Conservation (phyloP, 164 flowering plant species). For the Nymphaea colorata region DNA sequence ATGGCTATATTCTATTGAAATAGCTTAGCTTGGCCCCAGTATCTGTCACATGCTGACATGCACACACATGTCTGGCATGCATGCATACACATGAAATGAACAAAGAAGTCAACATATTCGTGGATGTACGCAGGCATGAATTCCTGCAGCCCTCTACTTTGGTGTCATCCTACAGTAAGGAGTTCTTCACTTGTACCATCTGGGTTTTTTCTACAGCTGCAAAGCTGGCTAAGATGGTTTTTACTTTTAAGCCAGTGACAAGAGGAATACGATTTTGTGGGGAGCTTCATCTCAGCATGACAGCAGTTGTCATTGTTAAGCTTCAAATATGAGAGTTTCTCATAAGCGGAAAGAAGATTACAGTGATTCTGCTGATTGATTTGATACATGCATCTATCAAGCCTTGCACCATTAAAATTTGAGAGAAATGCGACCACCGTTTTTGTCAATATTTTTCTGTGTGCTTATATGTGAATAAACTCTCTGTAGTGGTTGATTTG, state of each 20-base stretch:
- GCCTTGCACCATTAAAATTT: background rate
- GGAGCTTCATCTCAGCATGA: background rate
- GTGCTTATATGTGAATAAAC: background rate
- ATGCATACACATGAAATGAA: too few species aligned
- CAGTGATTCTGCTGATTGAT: too few species aligned
- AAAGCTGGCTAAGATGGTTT: background rate
- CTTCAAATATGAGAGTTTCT: background rate
- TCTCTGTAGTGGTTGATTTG: slow-evolving; percentile 65
- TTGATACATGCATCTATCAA: background rate
- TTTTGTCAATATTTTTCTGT: background rate
- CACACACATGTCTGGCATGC: too few species aligned
- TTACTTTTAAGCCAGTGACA: background rate
- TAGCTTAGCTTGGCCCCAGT: too few species aligned
- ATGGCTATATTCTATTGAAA: too few species aligned
- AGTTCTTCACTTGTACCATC: background rate
- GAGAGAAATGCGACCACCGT: background rate
- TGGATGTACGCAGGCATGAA: too few species aligned
- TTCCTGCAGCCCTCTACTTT: too few species aligned
- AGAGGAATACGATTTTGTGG: background rate
- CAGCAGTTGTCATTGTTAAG: background rate
- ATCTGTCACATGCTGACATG: too few species aligned
- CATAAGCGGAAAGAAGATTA: too few species aligned
- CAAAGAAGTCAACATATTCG: too few species aligned
- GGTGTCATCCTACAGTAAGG: background rate
- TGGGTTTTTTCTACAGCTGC: background rate